phyloP scores from a whole-genome alignment of 2,329 filamentous ascomycete genomes.

The Penicillium thymicola region DNA sequence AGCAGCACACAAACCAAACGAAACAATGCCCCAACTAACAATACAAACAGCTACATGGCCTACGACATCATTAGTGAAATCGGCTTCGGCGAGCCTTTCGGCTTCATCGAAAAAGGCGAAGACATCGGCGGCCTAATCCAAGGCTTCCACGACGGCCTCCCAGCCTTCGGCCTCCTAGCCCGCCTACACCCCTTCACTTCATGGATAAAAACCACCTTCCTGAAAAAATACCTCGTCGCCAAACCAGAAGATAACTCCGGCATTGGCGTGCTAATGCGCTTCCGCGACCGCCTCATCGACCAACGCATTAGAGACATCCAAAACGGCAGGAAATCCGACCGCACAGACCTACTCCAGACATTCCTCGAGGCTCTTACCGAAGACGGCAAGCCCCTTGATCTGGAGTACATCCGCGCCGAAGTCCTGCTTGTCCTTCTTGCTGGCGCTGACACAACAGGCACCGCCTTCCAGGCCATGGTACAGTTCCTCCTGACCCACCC shows the following conservation, averaged over 20 bases:
- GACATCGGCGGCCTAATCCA: slow-evolving; percentile 56
- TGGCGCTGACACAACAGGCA: slow-evolving; percentile 53
- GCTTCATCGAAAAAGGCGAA: slow-evolving; percentile 52
- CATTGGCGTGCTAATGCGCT: slow-evolving; percentile 57
- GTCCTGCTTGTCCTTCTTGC: slow-evolving; percentile 52
- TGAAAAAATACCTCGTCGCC: slow-evolving; percentile 54
- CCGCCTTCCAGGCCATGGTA: slow-evolving; percentile 50
- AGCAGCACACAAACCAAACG: slow-evolving; percentile 7
- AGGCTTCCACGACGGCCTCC: slow-evolving; percentile 53
- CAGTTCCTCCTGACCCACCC: slow-evolving; percentile 41
- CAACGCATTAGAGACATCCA: slow-evolving; percentile 50
- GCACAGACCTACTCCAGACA: slow-evolving; percentile 55
- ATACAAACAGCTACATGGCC: slow-evolving; percentile 45
- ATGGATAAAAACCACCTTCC: slow-evolving; percentile 53
- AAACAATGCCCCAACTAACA: not conserved
- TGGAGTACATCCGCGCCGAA: slow-evolving; percentile 54
- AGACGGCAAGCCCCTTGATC: slow-evolving; percentile 46
- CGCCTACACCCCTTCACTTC: slow-evolving; percentile 54
- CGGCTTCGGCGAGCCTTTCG: slow-evolving; percentile 55
- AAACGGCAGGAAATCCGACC: slow-evolving; percentile 43
- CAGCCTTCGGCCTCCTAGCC: slow-evolving; percentile 51
- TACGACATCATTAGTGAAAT: slow-evolving; percentile 59
- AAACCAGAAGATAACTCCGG: slow-evolving; percentile 53
- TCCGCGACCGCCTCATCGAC: slow-evolving; percentile 53
- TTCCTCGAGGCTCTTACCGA: slow-evolving; percentile 45